Percentiles rank a stretch among this genome's conserved stretches.
These are phyloP conservation scores for Fusarium domesticum DNA, from an alignment of 2,329 filamentous ascomycete genomes.

Conservation along the genomic window DNA sequence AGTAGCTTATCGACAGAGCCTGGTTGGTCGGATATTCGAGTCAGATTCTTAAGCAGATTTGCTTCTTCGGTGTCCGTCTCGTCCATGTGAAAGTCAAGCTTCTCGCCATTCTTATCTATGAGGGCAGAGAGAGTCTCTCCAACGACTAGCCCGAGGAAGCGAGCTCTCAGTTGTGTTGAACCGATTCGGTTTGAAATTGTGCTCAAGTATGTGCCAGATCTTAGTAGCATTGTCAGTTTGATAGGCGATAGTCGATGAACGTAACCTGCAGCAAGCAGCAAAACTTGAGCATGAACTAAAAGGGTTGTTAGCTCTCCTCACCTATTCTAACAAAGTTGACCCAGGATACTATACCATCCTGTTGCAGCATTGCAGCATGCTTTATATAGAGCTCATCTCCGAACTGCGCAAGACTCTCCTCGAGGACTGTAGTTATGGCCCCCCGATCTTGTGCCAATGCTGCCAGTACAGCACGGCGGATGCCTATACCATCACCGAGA, in stretches of 20 bases:
- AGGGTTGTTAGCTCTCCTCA: slow-evolving; percentile 23
- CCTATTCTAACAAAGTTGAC: neutral
- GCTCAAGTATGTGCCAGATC: slow-evolving; percentile 70
- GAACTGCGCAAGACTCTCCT: slow-evolving; percentile 70
- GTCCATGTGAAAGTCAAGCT: slow-evolving; percentile 79
- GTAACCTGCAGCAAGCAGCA: slow-evolving; percentile 76
- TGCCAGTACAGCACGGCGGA: slow-evolving; percentile 64
- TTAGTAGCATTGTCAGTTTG: slow-evolving; percentile 65
- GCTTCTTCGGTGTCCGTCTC: slow-evolving; percentile 73
- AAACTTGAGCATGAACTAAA: slow-evolving; percentile 71
- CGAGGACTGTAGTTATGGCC: slow-evolving; percentile 55
- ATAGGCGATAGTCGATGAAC: slow-evolving; percentile 64
- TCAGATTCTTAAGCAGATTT: slow-evolving; percentile 68
- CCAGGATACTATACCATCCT: slow-evolving; percentile 64
- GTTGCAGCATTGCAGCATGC: slow-evolving; percentile 78
- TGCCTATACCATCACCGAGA: slow-evolving; percentile 59
- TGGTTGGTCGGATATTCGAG: slow-evolving; percentile 58
- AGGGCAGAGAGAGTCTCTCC: slow-evolving; percentile 69
- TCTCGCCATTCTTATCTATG: slow-evolving; percentile 64
- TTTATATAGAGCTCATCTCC: slow-evolving; percentile 84
- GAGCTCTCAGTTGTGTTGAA: slow-evolving; percentile 68
- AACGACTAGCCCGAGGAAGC: slow-evolving; percentile 84
- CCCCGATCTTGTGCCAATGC: slow-evolving; percentile 52
- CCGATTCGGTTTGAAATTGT: slow-evolving; percentile 82
- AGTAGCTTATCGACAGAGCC: slow-evolving; percentile 56